These are phyloP conservation scores for Paramecium octaurelia DNA, from an alignment of 73 alveolate genomes.

Conservation along the genomic window DNA sequence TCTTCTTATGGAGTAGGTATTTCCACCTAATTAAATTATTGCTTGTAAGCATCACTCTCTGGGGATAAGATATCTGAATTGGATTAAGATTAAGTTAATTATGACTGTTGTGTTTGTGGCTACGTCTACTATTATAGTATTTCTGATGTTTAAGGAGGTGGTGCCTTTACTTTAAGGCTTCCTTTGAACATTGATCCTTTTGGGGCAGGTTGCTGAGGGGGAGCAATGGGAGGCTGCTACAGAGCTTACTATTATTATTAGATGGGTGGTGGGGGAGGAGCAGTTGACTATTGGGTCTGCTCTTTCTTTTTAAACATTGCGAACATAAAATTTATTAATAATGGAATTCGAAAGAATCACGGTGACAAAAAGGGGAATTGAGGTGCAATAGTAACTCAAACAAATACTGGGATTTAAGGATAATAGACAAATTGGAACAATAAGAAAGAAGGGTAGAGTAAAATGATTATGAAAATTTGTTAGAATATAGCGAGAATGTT, in stretches of 20 bases:
- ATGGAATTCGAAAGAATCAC: background rate
- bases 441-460: background rate
- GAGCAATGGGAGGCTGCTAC: background rate
- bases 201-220: background rate
- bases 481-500: background rate
- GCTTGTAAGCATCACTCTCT: conserved; percentile 42
- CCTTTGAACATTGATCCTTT: conserved; percentile 33
- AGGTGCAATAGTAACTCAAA: background rate
- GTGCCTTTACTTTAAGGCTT: background rate
- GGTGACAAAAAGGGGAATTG: background rate
- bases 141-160: background rate
- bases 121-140: background rate
- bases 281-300: background rate
- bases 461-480: background rate
- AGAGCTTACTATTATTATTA: background rate
- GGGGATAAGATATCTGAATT: background rate
- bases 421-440: background rate
- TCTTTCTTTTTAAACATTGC: conserved; percentile 28
- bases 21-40: conserved; percentile 6
- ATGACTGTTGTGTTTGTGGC: background rate
- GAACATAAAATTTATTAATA: background rate
- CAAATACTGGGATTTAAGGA: background rate
- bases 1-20: conserved; percentile 4
- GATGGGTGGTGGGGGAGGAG: background rate
- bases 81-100: background rate